Evolutionary conservation across 2,329 filamentous ascomycete species (phyloP).

Genomic region (Dothideomycetes sp.): DNA sequence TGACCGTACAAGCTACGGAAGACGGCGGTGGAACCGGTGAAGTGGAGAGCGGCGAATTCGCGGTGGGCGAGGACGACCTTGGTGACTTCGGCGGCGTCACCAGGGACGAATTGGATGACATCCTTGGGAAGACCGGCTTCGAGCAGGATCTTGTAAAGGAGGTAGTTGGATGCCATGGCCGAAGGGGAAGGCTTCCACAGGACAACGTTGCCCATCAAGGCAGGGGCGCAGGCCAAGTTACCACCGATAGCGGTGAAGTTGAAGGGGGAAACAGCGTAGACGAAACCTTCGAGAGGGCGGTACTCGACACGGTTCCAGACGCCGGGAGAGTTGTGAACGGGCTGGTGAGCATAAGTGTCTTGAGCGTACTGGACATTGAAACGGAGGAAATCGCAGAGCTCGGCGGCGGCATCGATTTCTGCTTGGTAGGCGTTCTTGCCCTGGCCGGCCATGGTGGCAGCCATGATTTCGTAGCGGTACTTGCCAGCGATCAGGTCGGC

Average conservation of each 20-base stretch:
- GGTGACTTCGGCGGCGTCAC: slow-evolving; percentile 77
- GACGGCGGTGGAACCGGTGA: slow-evolving; percentile 84
- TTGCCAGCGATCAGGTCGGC: slow-evolving; percentile 84
- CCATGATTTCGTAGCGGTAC: slow-evolving; percentile 96
- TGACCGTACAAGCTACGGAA: slow-evolving; percentile 83
- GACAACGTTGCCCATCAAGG: slow-evolving; percentile 86
- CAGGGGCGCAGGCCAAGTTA: slow-evolving; percentile 74
- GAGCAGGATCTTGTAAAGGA: slow-evolving; percentile 80
- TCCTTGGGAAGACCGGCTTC: slow-evolving; percentile 84
- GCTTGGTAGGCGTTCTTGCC: slow-evolving; percentile 99
- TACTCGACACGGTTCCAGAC: slow-evolving; percentile 91
- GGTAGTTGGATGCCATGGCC: slow-evolving; percentile 82
- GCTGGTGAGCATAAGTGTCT: slow-evolving; percentile 82
- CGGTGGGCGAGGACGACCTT: slow-evolving; percentile 64
- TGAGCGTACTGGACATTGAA: slow-evolving; percentile 94
- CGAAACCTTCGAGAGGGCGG: slow-evolving; percentile 84
- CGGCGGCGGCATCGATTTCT: slow-evolving; percentile 93
- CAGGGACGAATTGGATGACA: slow-evolving; percentile 89
- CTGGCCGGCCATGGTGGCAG: slow-evolving; percentile 89
- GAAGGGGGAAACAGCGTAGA: slow-evolving; percentile 90
- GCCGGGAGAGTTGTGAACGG: slow-evolving; percentile 69
- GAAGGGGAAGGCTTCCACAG: slow-evolving; percentile 93
- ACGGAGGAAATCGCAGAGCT: slow-evolving; percentile 83
- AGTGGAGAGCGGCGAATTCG: slow-evolving; percentile 85
- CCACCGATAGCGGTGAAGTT: slow-evolving; percentile 95